These are phyloP conservation scores for Jackrogersella multiformis DNA, from an alignment of 495 filamentous ascomycete genomes.

Conservation along the genomic window DNA sequence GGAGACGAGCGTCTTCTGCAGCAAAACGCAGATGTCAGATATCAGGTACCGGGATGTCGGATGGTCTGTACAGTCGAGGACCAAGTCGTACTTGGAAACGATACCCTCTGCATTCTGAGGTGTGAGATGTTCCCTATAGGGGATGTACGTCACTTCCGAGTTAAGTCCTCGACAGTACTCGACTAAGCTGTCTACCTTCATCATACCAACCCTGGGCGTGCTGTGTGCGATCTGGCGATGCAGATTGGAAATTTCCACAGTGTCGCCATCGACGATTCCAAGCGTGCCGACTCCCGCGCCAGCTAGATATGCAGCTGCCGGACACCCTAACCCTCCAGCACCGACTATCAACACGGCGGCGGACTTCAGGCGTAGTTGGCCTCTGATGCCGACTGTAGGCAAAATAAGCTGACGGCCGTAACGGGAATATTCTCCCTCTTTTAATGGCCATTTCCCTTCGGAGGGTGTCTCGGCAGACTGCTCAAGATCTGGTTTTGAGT, in stretches of 20 bases:
- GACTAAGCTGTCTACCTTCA: conserved; percentile 84
- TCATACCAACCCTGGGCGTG: conserved; percentile 72
- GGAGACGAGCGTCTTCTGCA: conserved; percentile 82
- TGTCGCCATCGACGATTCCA: conserved; percentile 87
- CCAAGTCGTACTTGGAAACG: conserved; percentile 76
- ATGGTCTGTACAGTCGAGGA: conserved; percentile 95
- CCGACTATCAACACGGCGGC: conserved; percentile 85
- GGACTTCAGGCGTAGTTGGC: conserved; percentile 79
- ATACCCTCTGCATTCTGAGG: conserved; percentile 70
- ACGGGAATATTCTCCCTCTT: conserved; percentile 74
- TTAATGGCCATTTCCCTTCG: conserved; percentile 67
- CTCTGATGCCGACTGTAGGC: conserved; percentile 80
- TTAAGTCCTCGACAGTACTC: conserved; percentile 73
- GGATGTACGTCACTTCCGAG: conserved; percentile 68
- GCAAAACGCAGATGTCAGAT: conserved; percentile 84
- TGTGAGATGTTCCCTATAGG: conserved; percentile 68
- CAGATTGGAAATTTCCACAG: conserved; percentile 88
- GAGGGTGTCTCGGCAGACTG: conserved; percentile 3
- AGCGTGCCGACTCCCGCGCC: conserved; percentile 86
- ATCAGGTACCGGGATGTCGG: conserved; percentile 91
- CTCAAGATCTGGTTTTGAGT: conserved; percentile 1
- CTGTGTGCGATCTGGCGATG: conserved; percentile 90
- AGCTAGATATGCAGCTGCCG: conserved; percentile 87
- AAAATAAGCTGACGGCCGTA: conserved; percentile 96
- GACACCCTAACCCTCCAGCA: conserved; percentile 90